These are phyloP conservation scores for Ceriops decandra DNA, from an alignment of 345 rosid species.

Conservation along the genomic window DNA sequence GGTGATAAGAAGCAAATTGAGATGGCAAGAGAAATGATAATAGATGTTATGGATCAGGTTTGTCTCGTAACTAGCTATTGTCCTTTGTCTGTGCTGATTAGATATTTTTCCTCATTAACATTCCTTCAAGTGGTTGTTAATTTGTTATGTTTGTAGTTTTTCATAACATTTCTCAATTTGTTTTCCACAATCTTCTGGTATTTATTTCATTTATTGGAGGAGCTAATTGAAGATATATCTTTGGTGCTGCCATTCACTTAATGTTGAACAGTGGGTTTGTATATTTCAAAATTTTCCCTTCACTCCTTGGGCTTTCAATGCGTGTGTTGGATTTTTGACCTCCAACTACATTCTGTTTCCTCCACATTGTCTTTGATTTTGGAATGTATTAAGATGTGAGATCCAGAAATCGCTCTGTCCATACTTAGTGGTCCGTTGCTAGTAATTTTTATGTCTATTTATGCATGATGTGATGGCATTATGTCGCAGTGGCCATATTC, in stretches of 20 bases:
- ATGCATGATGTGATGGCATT: no score
- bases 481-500: no score
- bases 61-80: constrained; percentile 4
- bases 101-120: background rate
- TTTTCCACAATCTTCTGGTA: no score
- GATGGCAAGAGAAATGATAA: constrained; percentile 71
- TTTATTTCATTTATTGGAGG: no score
- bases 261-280: background rate
- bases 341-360: background rate
- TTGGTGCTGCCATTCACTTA: no score
- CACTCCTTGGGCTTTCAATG: background rate
- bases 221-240: no score
- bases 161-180: background rate
- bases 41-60: constrained; percentile 84
- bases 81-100: background rate
- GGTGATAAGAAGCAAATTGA: constrained; percentile 87
- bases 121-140: background rate
- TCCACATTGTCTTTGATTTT: background rate
- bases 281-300: background rate
- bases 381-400: background rate
- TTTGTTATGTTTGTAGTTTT: background rate
- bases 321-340: background rate
- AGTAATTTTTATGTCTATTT: no score
- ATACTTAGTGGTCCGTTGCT: no score
- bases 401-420: background rate